Conservation (phyloP, 257 asterid genomes). For the Euphrasia confusa region DNA sequence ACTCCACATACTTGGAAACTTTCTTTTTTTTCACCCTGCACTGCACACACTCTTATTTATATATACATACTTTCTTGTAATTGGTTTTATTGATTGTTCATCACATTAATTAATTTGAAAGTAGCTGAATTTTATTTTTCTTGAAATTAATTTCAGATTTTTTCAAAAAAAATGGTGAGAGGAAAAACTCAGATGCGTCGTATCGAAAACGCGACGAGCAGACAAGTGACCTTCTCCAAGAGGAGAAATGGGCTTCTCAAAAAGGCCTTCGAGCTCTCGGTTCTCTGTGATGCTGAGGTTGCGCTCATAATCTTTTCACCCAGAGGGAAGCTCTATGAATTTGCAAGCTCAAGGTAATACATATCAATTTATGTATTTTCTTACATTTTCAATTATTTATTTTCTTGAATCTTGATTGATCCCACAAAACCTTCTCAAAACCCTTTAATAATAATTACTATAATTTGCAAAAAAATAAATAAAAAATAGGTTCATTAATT, state of each 20-base stretch:
- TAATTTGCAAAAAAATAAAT: too few species aligned
- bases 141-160: conserved; percentile 10
- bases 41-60: background rate
- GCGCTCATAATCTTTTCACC: conserved; percentile 79
- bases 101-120: conserved; percentile 1
- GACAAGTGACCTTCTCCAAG: conserved; percentile 94
- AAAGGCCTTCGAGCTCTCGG: conserved; percentile 84
- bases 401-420: background rate
- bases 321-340: conserved; percentile 77
- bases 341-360: conserved; percentile 65
- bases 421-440: too few species aligned
- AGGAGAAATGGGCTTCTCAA: conserved; percentile 78
- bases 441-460: too few species aligned
- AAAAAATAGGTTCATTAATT: too few species aligned
- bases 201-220: conserved; percentile 85
- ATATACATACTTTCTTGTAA: too few species aligned
- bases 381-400: background rate
- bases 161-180: conserved; percentile 51
- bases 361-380: background rate
- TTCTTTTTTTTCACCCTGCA: too few species aligned
- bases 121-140: background rate
- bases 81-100: conserved; percentile 17
- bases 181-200: conserved; percentile 98
- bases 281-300: conserved; percentile 85
- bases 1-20: conserved; percentile 2